phyloP scores from a whole-genome alignment of 2,329 filamentous ascomycete genomes.

The Colletotrichum sp. region DNA sequence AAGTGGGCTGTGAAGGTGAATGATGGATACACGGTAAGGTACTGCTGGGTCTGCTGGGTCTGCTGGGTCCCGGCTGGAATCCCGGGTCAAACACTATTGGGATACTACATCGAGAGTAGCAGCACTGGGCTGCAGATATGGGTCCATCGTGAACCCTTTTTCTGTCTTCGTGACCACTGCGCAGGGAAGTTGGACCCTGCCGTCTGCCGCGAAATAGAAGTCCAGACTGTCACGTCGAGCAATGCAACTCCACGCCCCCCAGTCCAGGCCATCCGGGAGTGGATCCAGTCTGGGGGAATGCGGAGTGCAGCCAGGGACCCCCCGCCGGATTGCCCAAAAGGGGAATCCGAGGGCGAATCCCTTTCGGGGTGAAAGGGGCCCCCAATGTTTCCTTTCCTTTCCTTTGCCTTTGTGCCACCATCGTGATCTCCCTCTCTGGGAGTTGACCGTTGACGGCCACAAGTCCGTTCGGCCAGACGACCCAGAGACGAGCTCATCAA shows the following conservation, averaged over 20 bases:
- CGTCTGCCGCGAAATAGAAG: neutral
- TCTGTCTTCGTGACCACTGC: neutral
- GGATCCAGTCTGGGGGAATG: conserved; percentile 9
- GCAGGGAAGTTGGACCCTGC: neutral
- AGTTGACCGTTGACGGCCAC: neutral
- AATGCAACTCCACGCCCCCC: neutral
- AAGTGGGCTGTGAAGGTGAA: neutral
- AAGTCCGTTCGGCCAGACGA: neutral
- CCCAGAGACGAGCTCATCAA: conserved; percentile 33
- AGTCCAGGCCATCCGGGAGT: neutral
- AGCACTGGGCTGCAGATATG: neutral
- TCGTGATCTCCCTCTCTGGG: neutral
- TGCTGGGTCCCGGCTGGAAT: neutral
- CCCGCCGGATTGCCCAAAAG: conserved; percentile 5
- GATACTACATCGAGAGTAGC: neutral
- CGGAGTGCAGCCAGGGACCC: conserved; percentile 6
- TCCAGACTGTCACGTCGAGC: neutral
- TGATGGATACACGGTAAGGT: neutral
- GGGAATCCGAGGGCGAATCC: conserved; percentile 19
- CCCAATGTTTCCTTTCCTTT: conserved; percentile 4
- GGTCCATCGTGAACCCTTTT: neutral
- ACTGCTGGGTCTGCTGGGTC: neutral
- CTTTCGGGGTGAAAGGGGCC: neutral
- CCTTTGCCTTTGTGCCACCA: neutral
- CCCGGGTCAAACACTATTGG: neutral